Conservation (phyloP, 108 stramenopile species). For the Cyclotella baltica region DNA sequence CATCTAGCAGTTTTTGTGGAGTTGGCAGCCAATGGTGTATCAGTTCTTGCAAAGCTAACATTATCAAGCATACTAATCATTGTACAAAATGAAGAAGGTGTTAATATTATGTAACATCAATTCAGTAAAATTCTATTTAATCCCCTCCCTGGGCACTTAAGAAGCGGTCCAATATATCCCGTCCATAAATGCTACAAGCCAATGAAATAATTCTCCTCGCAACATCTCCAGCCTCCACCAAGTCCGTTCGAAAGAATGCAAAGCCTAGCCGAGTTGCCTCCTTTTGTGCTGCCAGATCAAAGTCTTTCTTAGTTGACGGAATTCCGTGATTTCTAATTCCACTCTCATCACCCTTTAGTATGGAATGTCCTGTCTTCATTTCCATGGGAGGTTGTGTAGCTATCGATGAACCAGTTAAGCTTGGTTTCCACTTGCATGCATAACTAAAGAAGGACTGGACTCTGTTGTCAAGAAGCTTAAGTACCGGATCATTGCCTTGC, state of each 20-base stretch:
- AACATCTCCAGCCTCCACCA: constrained; percentile 27
- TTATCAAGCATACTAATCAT: too few relatives aligned
- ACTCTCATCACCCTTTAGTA: constrained; percentile 6
- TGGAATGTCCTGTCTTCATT: constrained; percentile 44
- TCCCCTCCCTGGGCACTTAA: constrained; percentile 9
- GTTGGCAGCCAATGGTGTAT: too few relatives aligned
- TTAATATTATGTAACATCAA: too few relatives aligned
- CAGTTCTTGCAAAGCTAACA: too few relatives aligned
- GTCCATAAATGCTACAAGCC: constrained; percentile 35
- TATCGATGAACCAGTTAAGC: not conserved
- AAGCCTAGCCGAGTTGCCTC: constrained; percentile 50
- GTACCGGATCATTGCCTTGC: constrained; percentile 58
- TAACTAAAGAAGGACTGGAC: constrained; percentile 50
- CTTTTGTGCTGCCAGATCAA: constrained; percentile 34
- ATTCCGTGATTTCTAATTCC: not conserved
- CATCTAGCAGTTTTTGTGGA: too few relatives aligned
- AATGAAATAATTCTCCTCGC: constrained; percentile 36
- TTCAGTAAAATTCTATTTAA: too few relatives aligned
- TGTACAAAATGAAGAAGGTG: too few relatives aligned
- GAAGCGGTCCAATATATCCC: constrained; percentile 38
- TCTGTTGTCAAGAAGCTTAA: constrained; percentile 65
- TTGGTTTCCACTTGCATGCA: constrained; percentile 41
- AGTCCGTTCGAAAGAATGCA: constrained; percentile 28
- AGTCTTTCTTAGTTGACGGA: constrained; percentile 34
- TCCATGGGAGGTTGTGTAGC: constrained; percentile 21